A percentile compares a stretch with the other conserved stretches of the same genome.
phyloP scores from a whole-genome alignment of 495 filamentous ascomycete species.

The Aeminium ludgeri region DNA sequence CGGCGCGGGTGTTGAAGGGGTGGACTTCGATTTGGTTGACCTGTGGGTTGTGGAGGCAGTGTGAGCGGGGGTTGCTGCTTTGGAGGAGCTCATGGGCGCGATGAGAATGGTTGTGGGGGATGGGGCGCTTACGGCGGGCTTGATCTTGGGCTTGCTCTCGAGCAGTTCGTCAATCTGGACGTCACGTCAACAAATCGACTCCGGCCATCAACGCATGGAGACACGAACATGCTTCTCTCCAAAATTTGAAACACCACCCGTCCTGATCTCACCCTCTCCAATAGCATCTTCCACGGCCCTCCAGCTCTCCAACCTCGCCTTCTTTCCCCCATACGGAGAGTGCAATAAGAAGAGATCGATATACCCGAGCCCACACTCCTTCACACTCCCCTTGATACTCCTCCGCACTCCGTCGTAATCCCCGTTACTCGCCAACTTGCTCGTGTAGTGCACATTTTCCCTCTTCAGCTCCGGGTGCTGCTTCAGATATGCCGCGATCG shows the following conservation, averaged over 20 bases:
- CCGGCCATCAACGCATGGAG: background rate
- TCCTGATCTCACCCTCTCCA: constrained; percentile 39
- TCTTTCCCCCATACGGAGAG: constrained; percentile 44
- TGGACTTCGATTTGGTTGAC: constrained; percentile 53
- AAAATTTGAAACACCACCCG: constrained; percentile 50
- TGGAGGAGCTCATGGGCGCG: no score
- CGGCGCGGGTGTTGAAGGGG: constrained; percentile 46
- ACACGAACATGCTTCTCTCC: constrained; percentile 44
- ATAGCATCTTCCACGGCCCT: constrained; percentile 49
- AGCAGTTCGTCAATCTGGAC: constrained; percentile 44
- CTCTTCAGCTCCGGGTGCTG: constrained; percentile 32
- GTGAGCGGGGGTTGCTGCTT: no score
- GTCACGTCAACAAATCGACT: constrained; percentile 1
- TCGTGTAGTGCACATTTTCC: constrained; percentile 49
- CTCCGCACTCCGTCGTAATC: constrained; percentile 39
- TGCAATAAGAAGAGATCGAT: constrained; percentile 58
- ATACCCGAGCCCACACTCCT: constrained; percentile 40
- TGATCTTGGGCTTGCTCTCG: constrained; percentile 32
- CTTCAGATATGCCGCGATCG: constrained; percentile 36
- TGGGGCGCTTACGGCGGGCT: constrained; percentile 32
- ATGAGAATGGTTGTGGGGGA: no score
- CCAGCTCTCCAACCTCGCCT: constrained; percentile 44
- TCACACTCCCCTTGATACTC: constrained; percentile 39
- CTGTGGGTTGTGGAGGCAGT: no score
- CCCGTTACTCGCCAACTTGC: constrained; percentile 43